These are phyloP conservation scores for Penicillium antarcticum DNA, from an alignment of 495 filamentous ascomycete species.

Conservation along the genomic window DNA sequence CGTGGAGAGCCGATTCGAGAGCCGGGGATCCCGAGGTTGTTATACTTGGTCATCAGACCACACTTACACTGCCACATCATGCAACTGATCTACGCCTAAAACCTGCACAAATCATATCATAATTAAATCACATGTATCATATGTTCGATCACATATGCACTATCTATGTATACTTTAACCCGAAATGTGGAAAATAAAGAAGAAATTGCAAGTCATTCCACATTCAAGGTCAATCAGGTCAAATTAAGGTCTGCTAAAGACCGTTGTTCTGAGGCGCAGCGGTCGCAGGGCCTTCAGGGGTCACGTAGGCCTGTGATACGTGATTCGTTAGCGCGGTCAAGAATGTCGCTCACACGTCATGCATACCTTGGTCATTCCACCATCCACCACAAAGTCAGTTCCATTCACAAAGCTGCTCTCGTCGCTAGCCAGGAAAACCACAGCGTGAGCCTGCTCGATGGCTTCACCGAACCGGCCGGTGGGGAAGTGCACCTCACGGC, in stretches of 20 bases:
- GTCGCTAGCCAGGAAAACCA: slow-evolving; percentile 90
- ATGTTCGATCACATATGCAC: background rate
- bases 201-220: too few relatives aligned
- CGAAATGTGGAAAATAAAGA: background rate
- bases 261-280: slow-evolving; percentile 65
- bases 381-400: slow-evolving; percentile 92
- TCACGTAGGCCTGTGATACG: slow-evolving; percentile 71
- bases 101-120: background rate
- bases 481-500: slow-evolving; percentile 94
- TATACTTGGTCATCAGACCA: slow-evolving; percentile 9
- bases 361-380: slow-evolving; percentile 80
- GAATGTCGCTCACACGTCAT: background rate
- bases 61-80: background rate
- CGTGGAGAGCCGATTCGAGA: slow-evolving; percentile 11
- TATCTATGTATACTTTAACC: background rate
- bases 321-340: slow-evolving; percentile 9
- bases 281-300: slow-evolving; percentile 75
- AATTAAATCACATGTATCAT: slow-evolving; percentile 1
- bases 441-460: slow-evolving; percentile 91
- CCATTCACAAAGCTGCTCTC: slow-evolving; percentile 94
- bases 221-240: too few relatives aligned
- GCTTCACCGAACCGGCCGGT: slow-evolving; percentile 93
- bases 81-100: background rate
- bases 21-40: background rate
- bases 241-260: slow-evolving; percentile 13